phyloP scores from a whole-genome alignment of 129 eudicot genomes.

The Tagetes erecta region DNA sequence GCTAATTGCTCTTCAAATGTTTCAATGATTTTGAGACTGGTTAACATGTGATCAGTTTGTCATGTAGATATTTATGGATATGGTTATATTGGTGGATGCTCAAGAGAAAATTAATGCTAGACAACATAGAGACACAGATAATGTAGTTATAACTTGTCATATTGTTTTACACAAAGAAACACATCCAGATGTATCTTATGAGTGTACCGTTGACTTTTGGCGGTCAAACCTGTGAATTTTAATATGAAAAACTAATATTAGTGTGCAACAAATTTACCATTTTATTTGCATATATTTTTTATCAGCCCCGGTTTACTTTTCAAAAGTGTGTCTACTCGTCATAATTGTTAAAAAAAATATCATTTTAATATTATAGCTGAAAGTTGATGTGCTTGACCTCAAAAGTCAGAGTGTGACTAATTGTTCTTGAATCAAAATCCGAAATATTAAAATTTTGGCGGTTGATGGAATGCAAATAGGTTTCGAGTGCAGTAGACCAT shows the following conservation, averaged over 20 bases:
- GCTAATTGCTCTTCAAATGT: not conserved
- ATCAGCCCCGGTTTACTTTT: not conserved
- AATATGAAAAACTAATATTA: not conserved
- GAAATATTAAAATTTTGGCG: not conserved
- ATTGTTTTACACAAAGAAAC: not conserved
- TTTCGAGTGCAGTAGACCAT: conserved; percentile 88
- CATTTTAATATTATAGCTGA: not conserved
- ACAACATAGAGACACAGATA: conserved; percentile 95
- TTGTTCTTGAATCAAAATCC: not conserved
- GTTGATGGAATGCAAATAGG: conserved; percentile 40
- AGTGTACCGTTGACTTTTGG: not conserved
- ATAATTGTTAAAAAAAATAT: not conserved
- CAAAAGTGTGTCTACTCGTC: not conserved
- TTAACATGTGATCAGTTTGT: not conserved
- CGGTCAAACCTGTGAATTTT: not conserved
- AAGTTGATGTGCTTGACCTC: not conserved
- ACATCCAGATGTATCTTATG: not conserved
- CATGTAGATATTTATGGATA: conserved; percentile 76
- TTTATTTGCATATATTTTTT: not conserved
- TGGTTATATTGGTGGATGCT: conserved; percentile 92
- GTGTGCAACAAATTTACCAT: not conserved
- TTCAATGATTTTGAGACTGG: not conserved
- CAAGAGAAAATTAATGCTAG: conserved; percentile 82
- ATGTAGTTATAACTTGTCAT: conserved; percentile 9
- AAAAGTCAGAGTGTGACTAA: not conserved